Conservation (phyloP, 352 stramenopile species). For the Globisporangium nodosum region DNA sequence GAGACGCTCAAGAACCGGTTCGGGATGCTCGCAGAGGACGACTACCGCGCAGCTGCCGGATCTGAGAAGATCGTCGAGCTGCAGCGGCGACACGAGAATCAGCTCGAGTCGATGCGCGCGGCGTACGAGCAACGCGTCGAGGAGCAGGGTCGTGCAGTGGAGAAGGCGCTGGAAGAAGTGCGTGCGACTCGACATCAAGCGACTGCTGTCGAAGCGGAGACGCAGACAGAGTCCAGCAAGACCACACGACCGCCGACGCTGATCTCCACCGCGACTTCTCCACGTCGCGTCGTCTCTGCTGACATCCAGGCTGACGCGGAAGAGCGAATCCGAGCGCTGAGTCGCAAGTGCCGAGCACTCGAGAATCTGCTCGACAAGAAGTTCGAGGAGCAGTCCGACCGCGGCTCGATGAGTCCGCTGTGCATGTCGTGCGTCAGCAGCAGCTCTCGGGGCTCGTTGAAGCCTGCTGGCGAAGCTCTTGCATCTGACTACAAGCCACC, state of each 20-base stretch:
- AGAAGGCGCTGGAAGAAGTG: slow-evolving; percentile 11
- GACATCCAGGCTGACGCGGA: slow-evolving; percentile 6
- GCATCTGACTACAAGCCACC: background rate
- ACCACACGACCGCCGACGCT: no score
- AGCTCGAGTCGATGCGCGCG: slow-evolving; percentile 10
- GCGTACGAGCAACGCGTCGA: slow-evolving; percentile 23
- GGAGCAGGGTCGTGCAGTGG: slow-evolving; percentile 14
- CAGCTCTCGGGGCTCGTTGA: slow-evolving; percentile 11
- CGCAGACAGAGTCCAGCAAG: slow-evolving; percentile 14
- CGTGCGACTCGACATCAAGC: background rate
- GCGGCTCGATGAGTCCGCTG: slow-evolving; percentile 13
- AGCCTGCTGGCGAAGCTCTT: background rate
- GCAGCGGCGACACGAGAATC: slow-evolving; percentile 15
- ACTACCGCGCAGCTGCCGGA: slow-evolving; percentile 9
- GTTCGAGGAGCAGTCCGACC: slow-evolving; percentile 34
- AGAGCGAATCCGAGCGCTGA: slow-evolving; percentile 33
- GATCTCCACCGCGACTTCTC: no score
- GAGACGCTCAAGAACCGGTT: slow-evolving; percentile 3
- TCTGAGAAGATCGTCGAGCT: slow-evolving; percentile 13
- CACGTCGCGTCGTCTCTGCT: background rate
- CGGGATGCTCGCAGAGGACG: slow-evolving; percentile 9
- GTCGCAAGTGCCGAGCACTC: slow-evolving; percentile 38
- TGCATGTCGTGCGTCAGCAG: slow-evolving; percentile 22
- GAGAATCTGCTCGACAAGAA: slow-evolving; percentile 56
- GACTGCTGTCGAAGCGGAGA: slow-evolving; percentile 5